phyloP scores from a whole-genome alignment of 805 yeast species.

The Yamadazyma laniorum region DNA sequence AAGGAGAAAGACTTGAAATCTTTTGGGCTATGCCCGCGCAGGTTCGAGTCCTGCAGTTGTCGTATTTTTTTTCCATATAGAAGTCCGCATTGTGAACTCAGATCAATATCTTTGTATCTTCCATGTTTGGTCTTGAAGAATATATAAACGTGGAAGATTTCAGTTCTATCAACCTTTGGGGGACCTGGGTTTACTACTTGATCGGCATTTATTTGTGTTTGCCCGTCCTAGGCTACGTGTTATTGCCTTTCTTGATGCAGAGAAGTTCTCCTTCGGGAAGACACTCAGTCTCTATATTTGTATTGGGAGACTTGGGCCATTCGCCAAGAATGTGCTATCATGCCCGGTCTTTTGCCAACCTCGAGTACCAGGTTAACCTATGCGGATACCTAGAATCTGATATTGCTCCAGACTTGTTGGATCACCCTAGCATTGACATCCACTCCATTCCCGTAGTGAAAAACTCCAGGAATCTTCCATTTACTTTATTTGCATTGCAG shows the following conservation, averaged over 20 bases:
- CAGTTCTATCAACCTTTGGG: conserved; percentile 16
- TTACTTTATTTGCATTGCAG: conserved; percentile 49
- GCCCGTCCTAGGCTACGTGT: conserved; percentile 42
- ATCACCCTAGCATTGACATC: conserved; percentile 52
- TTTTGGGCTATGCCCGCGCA: conserved; percentile 52
- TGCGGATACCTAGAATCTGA: conserved; percentile 76
- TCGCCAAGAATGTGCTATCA: conserved; percentile 95
- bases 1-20: conserved; percentile 49
- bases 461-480: conserved; percentile 47
- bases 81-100: no score
- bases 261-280: conserved; percentile 10
- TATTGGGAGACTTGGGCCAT: conserved; percentile 90
- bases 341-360: conserved; percentile 68
- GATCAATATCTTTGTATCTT: no score
- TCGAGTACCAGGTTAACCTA: conserved; percentile 72
- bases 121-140: conserved; percentile 4
- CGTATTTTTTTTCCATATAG: conserved; percentile 34
- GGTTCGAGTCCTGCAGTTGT: conserved; percentile 52
- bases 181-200: conserved; percentile 45
- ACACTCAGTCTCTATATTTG: conserved; percentile 70
- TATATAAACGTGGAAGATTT: conserved; percentile 3
- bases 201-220: conserved; percentile 44
- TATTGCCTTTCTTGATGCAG: conserved; percentile 34
- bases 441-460: conserved; percentile 42
- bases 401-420: conserved; percentile 50